phyloP scores from a whole-genome alignment of 805 yeast genomes.

The Dipodascus albidus region DNA sequence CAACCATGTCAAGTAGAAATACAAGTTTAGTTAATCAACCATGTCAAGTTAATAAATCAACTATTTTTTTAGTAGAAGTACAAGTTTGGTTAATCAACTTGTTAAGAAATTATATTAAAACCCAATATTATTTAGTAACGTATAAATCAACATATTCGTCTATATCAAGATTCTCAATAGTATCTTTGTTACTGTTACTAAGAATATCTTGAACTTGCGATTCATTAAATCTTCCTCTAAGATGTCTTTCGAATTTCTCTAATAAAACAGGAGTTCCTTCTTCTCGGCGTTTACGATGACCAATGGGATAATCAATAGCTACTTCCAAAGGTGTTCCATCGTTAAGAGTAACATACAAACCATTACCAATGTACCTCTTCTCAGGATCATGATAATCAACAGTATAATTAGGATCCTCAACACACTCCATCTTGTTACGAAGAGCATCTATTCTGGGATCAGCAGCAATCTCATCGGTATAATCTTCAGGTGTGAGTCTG shows the following conservation, averaged over 20 bases:
- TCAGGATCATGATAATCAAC: constrained; percentile 44
- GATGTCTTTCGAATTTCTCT: constrained; percentile 40
- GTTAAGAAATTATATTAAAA: too few species aligned
- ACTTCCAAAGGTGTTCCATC: constrained; percentile 45
- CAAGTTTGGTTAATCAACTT: too few species aligned
- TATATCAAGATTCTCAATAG: constrained; percentile 31
- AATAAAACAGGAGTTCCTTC: constrained; percentile 47
- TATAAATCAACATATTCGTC: constrained; percentile 38
- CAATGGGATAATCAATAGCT: constrained; percentile 44
- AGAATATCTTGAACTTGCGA: constrained; percentile 31
- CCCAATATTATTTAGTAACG: constrained; percentile 15
- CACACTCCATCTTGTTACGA: constrained; percentile 44
- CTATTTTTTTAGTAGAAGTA: too few species aligned
- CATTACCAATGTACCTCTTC: constrained; percentile 48
- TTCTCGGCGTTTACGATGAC: constrained; percentile 46
- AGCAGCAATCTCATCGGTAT: constrained; percentile 38
- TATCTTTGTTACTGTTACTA: constrained; percentile 21
- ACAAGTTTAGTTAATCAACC: too few species aligned
- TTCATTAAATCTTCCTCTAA: constrained; percentile 33
- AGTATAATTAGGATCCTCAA: constrained; percentile 37
- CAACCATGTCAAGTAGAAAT: too few species aligned
- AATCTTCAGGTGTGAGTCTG: constrained; percentile 46
- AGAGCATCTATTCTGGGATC: constrained; percentile 42
- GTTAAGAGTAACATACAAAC: constrained; percentile 36
- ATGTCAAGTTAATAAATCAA: too few species aligned